Evolutionary conservation across 305 asterid species (phyloP), one percentile per base, ranked within the genome.

Genomic region (Fraxinus velutina): DNA sequence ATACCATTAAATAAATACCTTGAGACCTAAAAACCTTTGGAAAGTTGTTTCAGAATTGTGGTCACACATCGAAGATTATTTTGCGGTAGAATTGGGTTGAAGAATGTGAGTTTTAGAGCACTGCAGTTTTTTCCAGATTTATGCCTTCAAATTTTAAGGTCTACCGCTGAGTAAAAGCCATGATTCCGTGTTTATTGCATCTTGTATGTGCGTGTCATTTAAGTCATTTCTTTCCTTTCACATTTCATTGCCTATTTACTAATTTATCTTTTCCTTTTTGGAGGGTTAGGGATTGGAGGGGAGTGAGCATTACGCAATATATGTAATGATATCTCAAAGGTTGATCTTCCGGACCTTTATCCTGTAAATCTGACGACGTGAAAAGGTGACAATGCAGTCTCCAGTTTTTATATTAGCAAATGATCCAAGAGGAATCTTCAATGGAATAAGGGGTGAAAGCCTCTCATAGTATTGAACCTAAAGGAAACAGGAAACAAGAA

Each of bases 361-460:
- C 27, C 83, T 86, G 90, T 92, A 95, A 89, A 93, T 92, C 42
- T 87, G 85, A n/a, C 81, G 19, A 27, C 98, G 94, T 78, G 99
- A 93, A 88, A 95, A 95, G 70, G 99, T 86, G 85, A 93, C 99
- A 83, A 95, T 84, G 87, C 99, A 95, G 87, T 95, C 99, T 55
- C 98, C 99, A 50, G 90, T 92, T 83, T 60, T 87, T 73, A 93
- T 86, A 82, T 92, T 88, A 72, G 97, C 87, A 86, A 86, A 91
- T 8, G 95, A 86, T 79, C 97, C 97, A 83, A 95, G 91, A 37
- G 97, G 92, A 83, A 78, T 90, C 84, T 84, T 86, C 82, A 86
- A 83, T 12, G 99, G 99, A 86, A 92, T 85, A 75, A 95, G 97
- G 88, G 99, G 98, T 27, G 97, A 95, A 90, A 95, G 97, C 86